Evolutionary conservation across 2,329 filamentous ascomycete genomes (phyloP), one percentile per base, ranked within the genome.

Genomic region (Periconia sp.): DNA sequence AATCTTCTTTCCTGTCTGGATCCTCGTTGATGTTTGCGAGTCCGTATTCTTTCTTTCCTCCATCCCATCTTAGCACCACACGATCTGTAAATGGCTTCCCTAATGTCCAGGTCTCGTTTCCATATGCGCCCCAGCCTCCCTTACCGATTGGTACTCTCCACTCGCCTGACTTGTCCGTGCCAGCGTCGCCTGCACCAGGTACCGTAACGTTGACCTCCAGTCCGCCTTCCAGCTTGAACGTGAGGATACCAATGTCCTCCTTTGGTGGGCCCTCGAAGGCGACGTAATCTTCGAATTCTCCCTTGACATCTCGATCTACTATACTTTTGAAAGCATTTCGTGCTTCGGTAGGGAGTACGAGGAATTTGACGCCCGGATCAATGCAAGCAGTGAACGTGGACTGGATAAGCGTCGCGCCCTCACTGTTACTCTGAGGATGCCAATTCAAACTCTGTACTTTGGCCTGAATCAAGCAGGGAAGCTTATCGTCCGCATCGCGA

Each of bases 401-500:
- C 10, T 48, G 19, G 12, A 55, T 46, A 5, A 57, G 15, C 2
- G 44, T 36, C n/a, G 41, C 49, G n/a, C 52, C 52, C 24, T 49
- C 49, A n/a, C 28, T 46, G 3, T 18, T 28, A 7, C 17, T 18
- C 3, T 24, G 21, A 8, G 43, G 36, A 29, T 48, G 40, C 38
- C 48, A 55, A n/a, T 48, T 52, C 22, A 57, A 37, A 31, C 46
- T 43, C 26, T 53, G 47, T 12, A 57, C 43, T 19, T 46, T 46
- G 10, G 36, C 37, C 17, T 55, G 47, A 2, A 57, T 35, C 4
- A 53, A 12, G 40, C 54, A 57, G 1, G 54, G 43, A 8, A 50
- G 23, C n/a, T 46, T 43, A 10, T 19, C n/a, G 12, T 53, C 11
- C 24, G 12, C 23, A 3, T 28, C 29, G 12, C 46, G 36, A 30